These are phyloP conservation scores for Naganishia randhawae DNA, from an alignment of 768 basidiomycete species.

Conservation along the genomic window DNA sequence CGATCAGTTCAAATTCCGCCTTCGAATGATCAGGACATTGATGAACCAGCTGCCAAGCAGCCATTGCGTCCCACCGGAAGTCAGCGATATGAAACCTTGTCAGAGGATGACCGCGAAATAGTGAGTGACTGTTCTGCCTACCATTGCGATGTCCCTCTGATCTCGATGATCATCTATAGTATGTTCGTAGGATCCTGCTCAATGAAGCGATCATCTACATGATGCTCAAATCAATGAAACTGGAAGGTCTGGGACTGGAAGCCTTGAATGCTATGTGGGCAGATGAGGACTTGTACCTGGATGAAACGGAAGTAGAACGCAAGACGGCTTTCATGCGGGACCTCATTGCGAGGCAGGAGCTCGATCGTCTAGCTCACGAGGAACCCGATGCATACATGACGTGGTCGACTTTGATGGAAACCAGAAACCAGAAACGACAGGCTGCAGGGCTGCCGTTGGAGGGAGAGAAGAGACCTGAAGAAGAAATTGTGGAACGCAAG, in stretches of 20 bases:
- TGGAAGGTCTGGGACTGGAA: not conserved
- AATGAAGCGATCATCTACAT: constrained; percentile 22
- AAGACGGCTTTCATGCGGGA: constrained; percentile 11
- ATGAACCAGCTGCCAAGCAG: constrained; percentile 1
- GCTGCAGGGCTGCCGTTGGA: constrained; percentile 4
- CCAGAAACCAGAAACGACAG: not conserved
- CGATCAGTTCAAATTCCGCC: not conserved
- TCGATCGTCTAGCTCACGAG: constrained; percentile 11
- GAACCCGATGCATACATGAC: constrained; percentile 9
- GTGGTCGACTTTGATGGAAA: constrained; percentile 16
- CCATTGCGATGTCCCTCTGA: not conserved
- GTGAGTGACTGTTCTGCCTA: not conserved
- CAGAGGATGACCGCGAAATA: constrained; percentile 1
- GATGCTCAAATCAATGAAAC: not conserved
- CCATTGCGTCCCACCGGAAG: constrained; percentile 35
- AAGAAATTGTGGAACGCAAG: not conserved
- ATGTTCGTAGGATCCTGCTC: constrained; percentile 4
- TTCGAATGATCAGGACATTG: not conserved
- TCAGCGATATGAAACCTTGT: constrained; percentile 33
- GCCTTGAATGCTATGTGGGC: not conserved
- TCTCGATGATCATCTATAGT: not conserved
- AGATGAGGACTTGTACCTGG: constrained; percentile 3
- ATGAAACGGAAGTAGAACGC: constrained; percentile 2
- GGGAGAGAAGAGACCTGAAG: constrained; percentile 2
- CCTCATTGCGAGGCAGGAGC: constrained; percentile 9